phyloP scores from a whole-genome alignment of 441 rosid species.

The Manihot esculenta region DNA sequence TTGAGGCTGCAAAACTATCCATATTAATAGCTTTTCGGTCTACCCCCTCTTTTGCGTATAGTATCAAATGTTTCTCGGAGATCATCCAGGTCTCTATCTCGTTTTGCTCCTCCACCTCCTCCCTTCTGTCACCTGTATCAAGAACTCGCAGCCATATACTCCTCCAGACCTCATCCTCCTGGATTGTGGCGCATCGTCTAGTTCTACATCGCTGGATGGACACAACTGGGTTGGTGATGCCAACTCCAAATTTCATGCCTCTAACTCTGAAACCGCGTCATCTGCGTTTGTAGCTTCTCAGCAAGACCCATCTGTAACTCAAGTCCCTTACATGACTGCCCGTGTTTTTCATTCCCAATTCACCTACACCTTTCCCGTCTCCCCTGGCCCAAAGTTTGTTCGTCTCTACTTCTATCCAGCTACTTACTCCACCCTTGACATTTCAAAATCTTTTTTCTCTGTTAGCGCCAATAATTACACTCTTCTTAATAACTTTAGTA shows the following conservation, averaged over 20 bases:
- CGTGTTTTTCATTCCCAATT: constrained; percentile 30
- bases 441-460: too few relatives aligned
- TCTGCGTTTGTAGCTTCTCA: neutral
- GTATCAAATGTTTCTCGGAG: too few relatives aligned
- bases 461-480: too few relatives aligned
- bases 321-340: constrained; percentile 4
- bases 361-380: constrained; percentile 32
- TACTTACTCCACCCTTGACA: neutral
- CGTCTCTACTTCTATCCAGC: constrained; percentile 24
- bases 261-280: constrained; percentile 10
- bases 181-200: constrained; percentile 25
- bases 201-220: constrained; percentile 9
- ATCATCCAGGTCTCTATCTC: neutral
- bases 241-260: constrained; percentile 7
- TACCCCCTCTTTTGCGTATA: too few relatives aligned
- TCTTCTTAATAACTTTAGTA: too few relatives aligned
- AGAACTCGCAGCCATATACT: constrained; percentile 2
- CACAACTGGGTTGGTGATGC: constrained; percentile 28
- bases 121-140: neutral
- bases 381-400: constrained; percentile 29
- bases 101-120: constrained; percentile 4
- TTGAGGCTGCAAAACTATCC: too few relatives aligned
- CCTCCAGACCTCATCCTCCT: constrained; percentile 23
- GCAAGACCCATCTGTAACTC: neutral
- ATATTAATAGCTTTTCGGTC: too few relatives aligned